A percentile compares a stretch with the other conserved stretches of the same genome.
Evolutionary conservation across 345 rosid species (phyloP).

Genomic region (Linum trigynum): DNA sequence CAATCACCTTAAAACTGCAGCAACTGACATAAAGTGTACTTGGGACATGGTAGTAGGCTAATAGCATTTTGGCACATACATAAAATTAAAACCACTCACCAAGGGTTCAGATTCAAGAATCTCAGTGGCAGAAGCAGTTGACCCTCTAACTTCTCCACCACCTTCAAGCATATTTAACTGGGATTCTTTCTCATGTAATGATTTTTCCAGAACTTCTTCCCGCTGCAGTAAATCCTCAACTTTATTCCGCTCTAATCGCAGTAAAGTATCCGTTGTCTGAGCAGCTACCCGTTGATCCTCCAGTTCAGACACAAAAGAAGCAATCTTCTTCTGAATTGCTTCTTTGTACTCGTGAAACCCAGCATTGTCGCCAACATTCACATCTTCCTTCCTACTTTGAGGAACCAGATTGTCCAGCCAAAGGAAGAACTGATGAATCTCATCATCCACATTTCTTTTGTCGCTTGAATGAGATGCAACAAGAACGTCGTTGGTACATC

Average conservation of each 20-base stretch:
- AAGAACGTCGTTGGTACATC: constrained; percentile 84
- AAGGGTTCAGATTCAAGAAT: constrained; percentile 79
- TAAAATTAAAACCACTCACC: constrained; percentile 39
- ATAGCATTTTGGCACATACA: not conserved
- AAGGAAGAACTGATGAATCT: constrained; percentile 41
- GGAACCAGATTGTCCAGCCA: constrained; percentile 56
- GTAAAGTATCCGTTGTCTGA: constrained; percentile 49
- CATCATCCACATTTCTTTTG: constrained; percentile 50
- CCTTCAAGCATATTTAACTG: constrained; percentile 46
- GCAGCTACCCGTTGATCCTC: constrained; percentile 43
- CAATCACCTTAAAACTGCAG: not conserved
- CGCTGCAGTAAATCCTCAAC: constrained; percentile 55
- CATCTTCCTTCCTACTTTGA: constrained; percentile 32
- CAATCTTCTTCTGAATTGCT: constrained; percentile 46
- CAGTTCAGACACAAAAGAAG: constrained; percentile 45
- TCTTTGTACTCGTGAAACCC: constrained; percentile 47
- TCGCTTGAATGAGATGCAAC: constrained; percentile 53
- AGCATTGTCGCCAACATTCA: constrained; percentile 30
- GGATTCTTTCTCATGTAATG: constrained; percentile 58
- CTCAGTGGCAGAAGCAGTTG: constrained; percentile 41
- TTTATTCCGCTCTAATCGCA: constrained; percentile 62
- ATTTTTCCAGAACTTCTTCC: constrained; percentile 53
- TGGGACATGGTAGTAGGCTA: not conserved
- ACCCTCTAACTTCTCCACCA: constrained; percentile 28
- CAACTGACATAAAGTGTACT: too few species aligned